phyloP scores from a whole-genome alignment of 208 protist genomes.

The Blastocrithidia nonstop region DNA sequence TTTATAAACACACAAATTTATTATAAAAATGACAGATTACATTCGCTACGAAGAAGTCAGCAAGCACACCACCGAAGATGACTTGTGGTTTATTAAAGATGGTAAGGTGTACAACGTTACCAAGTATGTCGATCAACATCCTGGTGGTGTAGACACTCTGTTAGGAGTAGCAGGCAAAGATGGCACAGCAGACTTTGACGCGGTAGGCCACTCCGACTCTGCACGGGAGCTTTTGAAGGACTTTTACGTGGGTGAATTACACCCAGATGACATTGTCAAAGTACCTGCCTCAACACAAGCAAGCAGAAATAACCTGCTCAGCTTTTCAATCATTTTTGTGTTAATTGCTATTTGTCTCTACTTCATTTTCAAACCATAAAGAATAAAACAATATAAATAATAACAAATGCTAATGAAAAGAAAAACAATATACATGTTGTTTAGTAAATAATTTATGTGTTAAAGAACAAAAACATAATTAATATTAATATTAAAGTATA shows the following conservation, averaged over 20 bases:
- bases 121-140: conserved; percentile 75
- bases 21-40: conserved; percentile 10
- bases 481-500: no score
- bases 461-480: no score
- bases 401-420: no score
- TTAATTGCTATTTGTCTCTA: conserved; percentile 25
- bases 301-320: conserved; percentile 17
- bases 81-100: conserved; percentile 76
- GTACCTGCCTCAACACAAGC: conserved; percentile 10
- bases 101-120: conserved; percentile 74
- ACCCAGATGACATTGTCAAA: conserved; percentile 31
- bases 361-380: conserved; percentile 33
- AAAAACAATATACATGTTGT: no score
- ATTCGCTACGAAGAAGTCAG: conserved; percentile 43
- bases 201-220: conserved; percentile 50
- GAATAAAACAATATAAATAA: not conserved
- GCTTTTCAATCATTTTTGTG: conserved; percentile 18
- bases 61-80: conserved; percentile 41
- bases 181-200: conserved; percentile 69
- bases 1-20: not conserved
- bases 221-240: conserved; percentile 48
- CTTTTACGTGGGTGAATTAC: conserved; percentile 67
- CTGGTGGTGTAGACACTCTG: conserved; percentile 80
- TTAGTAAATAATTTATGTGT: no score
- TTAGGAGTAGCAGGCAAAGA: conserved; percentile 72